phyloP scores from a whole-genome alignment of 2,329 filamentous ascomycete species.

The Clarireedia hainanense region DNA sequence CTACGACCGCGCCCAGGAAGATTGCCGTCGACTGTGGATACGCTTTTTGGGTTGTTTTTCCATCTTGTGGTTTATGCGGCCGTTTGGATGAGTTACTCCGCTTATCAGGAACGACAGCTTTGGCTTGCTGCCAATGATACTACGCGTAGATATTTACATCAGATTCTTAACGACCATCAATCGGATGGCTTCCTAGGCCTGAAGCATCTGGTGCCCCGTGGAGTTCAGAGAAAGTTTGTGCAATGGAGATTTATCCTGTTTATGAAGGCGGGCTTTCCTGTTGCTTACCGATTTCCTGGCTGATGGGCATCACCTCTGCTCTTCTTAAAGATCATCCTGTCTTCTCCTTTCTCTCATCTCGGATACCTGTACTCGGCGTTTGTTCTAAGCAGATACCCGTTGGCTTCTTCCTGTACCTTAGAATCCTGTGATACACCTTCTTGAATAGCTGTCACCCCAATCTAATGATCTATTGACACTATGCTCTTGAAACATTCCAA shows the following conservation, averaged over 20 bases:
- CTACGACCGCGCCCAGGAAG: not conserved
- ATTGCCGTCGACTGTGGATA: not conserved
- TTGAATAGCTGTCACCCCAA: too few relatives aligned
- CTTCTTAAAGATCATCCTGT: too few relatives aligned
- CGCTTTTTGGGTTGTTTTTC: not conserved
- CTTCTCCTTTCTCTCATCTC: too few relatives aligned
- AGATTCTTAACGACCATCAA: not conserved
- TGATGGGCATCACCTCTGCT: not conserved
- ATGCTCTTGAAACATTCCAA: too few relatives aligned
- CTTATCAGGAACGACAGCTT: not conserved
- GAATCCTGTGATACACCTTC: too few relatives aligned
- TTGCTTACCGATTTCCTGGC: not conserved
- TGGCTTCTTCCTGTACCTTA: too few relatives aligned
- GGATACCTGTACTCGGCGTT: too few relatives aligned
- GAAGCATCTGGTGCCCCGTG: constrained; percentile 1
- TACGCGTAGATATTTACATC: not conserved
- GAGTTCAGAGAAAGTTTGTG: not conserved
- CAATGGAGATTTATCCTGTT: not conserved
- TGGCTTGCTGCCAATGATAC: constrained; percentile 8
- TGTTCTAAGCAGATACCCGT: too few relatives aligned
- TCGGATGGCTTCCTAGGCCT: not conserved
- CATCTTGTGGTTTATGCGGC: not conserved
- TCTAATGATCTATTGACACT: too few relatives aligned
- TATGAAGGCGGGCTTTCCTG: not conserved
- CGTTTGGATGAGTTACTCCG: not conserved